phyloP scores from a whole-genome alignment of 805 yeast genomes.

The Metschnikowia kunwiensis region DNA sequence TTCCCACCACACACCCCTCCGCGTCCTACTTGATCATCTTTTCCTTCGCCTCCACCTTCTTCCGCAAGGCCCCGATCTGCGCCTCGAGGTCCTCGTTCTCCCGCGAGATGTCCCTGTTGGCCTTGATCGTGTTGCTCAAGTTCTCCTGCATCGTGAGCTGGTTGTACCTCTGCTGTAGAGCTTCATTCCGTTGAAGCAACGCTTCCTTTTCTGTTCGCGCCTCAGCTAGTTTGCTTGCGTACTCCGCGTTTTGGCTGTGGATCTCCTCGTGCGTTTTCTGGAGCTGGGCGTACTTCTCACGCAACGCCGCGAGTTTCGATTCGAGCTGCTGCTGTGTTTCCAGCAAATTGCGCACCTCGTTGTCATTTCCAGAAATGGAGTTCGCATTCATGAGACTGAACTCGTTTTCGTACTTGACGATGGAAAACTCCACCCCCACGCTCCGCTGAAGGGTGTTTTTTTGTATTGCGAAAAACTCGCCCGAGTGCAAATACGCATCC shows the following conservation, averaged over 20 bases:
- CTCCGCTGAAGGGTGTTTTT: conserved; percentile 3
- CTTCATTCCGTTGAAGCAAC: conserved; percentile 15
- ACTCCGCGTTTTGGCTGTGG: conserved; percentile 30
- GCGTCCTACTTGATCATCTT: conserved; percentile 3
- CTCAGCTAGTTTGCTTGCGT: conserved; percentile 19
- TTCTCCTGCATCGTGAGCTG: conserved; percentile 38
- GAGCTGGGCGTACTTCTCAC: conserved; percentile 28
- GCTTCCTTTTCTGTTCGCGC: conserved; percentile 22
- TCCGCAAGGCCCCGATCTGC: conserved; percentile 29
- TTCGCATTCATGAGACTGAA: conserved; percentile 33
- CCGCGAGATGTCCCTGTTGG: conserved; percentile 37
- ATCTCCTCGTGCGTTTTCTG: conserved; percentile 38
- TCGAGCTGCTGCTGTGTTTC: conserved; percentile 37
- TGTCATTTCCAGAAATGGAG: conserved; percentile 34
- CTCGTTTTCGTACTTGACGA: conserved; percentile 20
- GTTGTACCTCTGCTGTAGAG: conserved; percentile 26
- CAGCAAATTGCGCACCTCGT: conserved; percentile 36
- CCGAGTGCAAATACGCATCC: conserved; percentile 6
- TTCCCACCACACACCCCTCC: too few species aligned
- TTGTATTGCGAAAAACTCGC: conserved; percentile 4
- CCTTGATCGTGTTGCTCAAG: conserved; percentile 36
- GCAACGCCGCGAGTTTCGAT: conserved; percentile 26
- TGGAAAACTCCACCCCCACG: conserved; percentile 10
- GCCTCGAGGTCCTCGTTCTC: conserved; percentile 33
- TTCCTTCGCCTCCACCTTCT: conserved; percentile 25